Conservation (phyloP, 371 early-diverging fungal species). For the Mucor saturninus region DNA sequence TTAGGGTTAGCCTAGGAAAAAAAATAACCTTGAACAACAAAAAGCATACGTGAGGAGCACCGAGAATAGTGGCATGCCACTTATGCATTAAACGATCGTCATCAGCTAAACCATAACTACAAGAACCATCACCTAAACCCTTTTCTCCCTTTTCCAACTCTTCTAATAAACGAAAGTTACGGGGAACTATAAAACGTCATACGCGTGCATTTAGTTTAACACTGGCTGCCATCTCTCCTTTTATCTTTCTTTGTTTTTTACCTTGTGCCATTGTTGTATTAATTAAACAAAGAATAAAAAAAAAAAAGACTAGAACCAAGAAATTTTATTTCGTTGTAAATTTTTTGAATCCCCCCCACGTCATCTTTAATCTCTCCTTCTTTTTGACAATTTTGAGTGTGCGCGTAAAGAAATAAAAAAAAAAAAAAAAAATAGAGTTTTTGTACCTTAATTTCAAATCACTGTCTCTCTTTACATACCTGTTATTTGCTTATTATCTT, state of each 20-base stretch:
- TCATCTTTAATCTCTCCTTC: background rate
- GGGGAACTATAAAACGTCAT: conserved; percentile 71
- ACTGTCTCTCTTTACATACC: too few species aligned
- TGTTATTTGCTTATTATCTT: too few species aligned
- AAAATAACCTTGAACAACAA: too few species aligned
- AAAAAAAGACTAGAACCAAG: conserved; percentile 1
- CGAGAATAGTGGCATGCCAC: conserved; percentile 97
- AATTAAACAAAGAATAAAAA: background rate
- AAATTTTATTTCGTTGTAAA: background rate
- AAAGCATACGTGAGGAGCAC: conserved; percentile 82
- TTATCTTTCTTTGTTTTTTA: conserved; percentile 2
- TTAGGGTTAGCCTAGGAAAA: too few species aligned
- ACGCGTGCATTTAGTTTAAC: background rate
- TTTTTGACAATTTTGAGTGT: background rate
- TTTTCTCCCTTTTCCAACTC: conserved; percentile 98
- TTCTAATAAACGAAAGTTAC: conserved; percentile 95
- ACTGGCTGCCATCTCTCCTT: background rate
- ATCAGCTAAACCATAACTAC: conserved; percentile 92
- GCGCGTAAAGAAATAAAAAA: too few species aligned
- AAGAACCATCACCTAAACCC: conserved; percentile 93
- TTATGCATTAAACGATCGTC: conserved; percentile 81
- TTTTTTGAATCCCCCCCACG: background rate
- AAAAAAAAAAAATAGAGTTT: too few species aligned
- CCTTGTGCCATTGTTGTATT: conserved; percentile 22
- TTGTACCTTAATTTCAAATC: too few species aligned